Base-by-base conservation (phyloP, 164 flowering plant species). In the Houttuynia cordata region DNA sequence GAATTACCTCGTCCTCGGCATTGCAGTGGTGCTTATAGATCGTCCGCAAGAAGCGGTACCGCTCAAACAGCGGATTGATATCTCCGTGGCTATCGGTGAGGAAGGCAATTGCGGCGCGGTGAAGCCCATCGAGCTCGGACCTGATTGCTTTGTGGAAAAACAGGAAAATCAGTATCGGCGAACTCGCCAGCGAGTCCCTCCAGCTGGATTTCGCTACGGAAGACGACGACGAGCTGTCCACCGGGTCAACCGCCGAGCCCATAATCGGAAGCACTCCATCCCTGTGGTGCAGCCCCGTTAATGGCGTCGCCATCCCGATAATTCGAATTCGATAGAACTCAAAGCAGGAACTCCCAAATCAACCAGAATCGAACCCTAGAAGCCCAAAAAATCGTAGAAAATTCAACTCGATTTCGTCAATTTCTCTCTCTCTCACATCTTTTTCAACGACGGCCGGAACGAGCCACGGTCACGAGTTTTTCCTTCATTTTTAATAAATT, bases 91-190 rank as follows among this genome's bases (percentile, higher is more conserved):
- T 56, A 18, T 74, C 71, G 5, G 79, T 75, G 9, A 88, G 90
- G 45, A 92, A 76, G 7, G 77, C 85, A 45, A 85, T 17, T 10
- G 96, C 91, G 0, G 78, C 73, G 1, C 82, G 71, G 65, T 89
- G 95, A 14, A 92, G 80, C 21, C 76, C 77, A 39, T 87, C 98
- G 54, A 92, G 93, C 80, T 86, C 95, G 7, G 81, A 64, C 57
- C 85, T 68, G 50, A 92, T 87, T 1, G 91, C 96, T 56, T 89
- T 92, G 73, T 92, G 98, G 67, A 87, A 91, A 73, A 83, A 81
- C 39, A 87, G 59, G 67, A 91, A 91, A 23, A 91, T 83, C 51
- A 83, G 78, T 61, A 88, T 91, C n/a, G 96, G 96, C 17, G 89
- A 83, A 40, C 78, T 73, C 12, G 53, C 63, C 14, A 71, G 75